These are phyloP conservation scores for Andrographis paniculata DNA, from an alignment of 305 asterid genomes.

Conservation along the genomic window DNA sequence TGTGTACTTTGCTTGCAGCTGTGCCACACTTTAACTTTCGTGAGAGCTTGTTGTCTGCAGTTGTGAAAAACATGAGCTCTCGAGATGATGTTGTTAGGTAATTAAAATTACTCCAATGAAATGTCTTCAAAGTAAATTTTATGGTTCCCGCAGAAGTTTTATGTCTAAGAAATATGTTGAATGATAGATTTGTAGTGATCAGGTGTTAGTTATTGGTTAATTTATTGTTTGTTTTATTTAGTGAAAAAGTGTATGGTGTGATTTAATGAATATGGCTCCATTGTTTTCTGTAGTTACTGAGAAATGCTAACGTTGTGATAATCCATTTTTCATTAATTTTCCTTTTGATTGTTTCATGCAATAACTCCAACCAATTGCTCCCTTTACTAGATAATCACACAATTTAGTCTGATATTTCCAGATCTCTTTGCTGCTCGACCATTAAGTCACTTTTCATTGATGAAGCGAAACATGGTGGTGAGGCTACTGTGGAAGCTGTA, in stretches of 20 bases:
- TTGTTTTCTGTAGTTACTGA: constrained; percentile 7
- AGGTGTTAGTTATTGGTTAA: neutral
- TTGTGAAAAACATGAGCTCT: constrained; percentile 65
- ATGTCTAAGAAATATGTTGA: neutral
- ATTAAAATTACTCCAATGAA: constrained; percentile 15
- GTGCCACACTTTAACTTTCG: constrained; percentile 89
- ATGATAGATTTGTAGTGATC: constrained; percentile 1
- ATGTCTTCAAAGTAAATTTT: no score
- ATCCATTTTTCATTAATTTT: neutral
- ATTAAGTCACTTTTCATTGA: constrained; percentile 66
- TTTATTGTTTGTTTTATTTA: neutral
- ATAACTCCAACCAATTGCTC: neutral
- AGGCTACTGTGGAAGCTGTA: constrained; percentile 90
- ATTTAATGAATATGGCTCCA: constrained; percentile 1
- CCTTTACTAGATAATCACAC: constrained; percentile 3
- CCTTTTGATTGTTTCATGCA: neutral
- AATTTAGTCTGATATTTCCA: constrained; percentile 26
- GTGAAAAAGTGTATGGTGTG: neutral
- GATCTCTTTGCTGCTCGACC: constrained; percentile 60
- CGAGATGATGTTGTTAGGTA: constrained; percentile 79
- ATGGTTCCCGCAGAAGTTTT: neutral
- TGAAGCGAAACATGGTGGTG: constrained; percentile 96
- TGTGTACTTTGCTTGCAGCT: constrained; percentile 74
- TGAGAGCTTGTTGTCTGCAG: constrained; percentile 65
- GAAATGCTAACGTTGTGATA: constrained; percentile 9